These are phyloP conservation scores for Urostyla sp. DNA, from an alignment of 73 alveolate species.

Conservation along the genomic window DNA sequence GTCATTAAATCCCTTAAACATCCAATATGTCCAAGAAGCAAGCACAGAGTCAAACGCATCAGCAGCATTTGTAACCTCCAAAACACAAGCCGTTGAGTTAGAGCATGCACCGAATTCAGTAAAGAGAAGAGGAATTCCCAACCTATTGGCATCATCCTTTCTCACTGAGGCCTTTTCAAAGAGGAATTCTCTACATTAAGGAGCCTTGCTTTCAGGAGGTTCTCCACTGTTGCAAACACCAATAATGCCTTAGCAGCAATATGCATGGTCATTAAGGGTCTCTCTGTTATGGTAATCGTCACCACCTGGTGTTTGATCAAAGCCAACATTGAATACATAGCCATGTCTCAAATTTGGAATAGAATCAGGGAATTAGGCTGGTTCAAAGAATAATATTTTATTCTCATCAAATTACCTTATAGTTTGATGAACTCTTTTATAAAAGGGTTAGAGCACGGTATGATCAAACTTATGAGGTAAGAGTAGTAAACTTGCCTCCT, in stretches of 20 bases:
- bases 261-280: constrained; percentile 61
- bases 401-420: constrained; percentile 74
- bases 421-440: constrained; percentile 72
- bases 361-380: constrained; percentile 81
- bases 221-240: constrained; percentile 78
- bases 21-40: constrained; percentile 90
- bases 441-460: constrained; percentile 72
- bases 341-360: constrained; percentile 80
- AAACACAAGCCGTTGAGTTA: constrained; percentile 74
- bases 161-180: constrained; percentile 60
- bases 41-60: constrained; percentile 72
- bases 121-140: constrained; percentile 75
- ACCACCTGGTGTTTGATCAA: constrained; percentile 78
- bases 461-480: constrained; percentile 70
- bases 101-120: constrained; percentile 92
- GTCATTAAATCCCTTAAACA: constrained; percentile 85
- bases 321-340: constrained; percentile 61
- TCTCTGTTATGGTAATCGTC: neutral
- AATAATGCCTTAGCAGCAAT: constrained; percentile 56
- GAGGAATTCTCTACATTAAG: constrained; percentile 76
- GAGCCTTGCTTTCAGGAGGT: constrained; percentile 69
- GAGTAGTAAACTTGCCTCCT: constrained; percentile 70
- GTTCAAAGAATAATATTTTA: constrained; percentile 85
- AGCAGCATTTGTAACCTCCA: constrained; percentile 79
- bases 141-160: constrained; percentile 74